Base-by-base conservation (phyloP, 2,329 filamentous ascomycete species). In the Stachybotrys chartarum region DNA sequence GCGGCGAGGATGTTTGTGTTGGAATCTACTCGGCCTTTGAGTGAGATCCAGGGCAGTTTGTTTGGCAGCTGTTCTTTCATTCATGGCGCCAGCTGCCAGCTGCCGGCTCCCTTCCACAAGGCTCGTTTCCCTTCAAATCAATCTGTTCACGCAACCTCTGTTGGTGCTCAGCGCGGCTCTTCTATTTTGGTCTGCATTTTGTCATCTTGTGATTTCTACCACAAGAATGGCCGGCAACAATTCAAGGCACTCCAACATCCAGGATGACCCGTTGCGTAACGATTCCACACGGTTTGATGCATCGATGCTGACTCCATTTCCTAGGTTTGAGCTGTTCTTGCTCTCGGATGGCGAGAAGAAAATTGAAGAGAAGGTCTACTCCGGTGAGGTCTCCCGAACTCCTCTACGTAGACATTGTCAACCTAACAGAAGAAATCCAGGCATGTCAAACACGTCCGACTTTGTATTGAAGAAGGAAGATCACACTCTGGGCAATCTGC, bases 401-500 rank as follows among this genome's bases (percentile, higher is more conserved):
- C 32, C 30, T 10, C 7, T 50, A 31, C 6, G 35, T 5, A 14
- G 24, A 24, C 24, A 24, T 24, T 4, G 24, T 24, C 24, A 24
- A 24, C 24, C 14, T 42, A 42, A 42, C 35, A 42, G 3, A 5
- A 42, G 35, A 42, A 42, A 10, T 3, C 8, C 12, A 68, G 91
- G 91, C 67, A 91, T 96, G 69, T 90, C 93, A 24, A 96, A 96
- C 70, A 91, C 90, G n/a, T 89, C 91, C 10, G 89, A 97, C 73
- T 99, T 99, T 76, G 85, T 90, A 57, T 86, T 99, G 74, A 90
- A 91, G 74, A 97, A 97, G 73, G 94, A 99, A 72, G 94, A 99
- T 65, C 93, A 97, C 75, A 97, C 93, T 1, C 83, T 99, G 30
- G 94, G 87, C 64, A 97, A 99, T 72, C 81, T 99, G 55, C 81